Evolutionary conservation across 192 early-diverging fungal species (phyloP), one percentile per base, ranked within the genome.

Genomic region (Coemansia sp.): DNA sequence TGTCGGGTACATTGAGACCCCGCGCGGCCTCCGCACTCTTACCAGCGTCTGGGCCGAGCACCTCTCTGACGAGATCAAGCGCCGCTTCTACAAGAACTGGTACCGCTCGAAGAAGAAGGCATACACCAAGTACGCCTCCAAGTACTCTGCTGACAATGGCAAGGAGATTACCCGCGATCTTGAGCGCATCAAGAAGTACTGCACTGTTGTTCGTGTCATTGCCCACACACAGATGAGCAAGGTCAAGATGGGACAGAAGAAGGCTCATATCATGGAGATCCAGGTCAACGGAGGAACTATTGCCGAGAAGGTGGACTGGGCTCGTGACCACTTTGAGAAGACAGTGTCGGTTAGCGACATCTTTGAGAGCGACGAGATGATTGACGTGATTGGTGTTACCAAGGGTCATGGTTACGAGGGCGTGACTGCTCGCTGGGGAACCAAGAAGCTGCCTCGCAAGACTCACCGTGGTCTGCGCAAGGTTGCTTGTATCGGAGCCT

Each of bases 1-100:
- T 87, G 98, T 99, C 68, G 98, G 98, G 71, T 99, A 99, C 91
- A 92, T 99, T 79, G 90, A 97, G 88, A 98, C 98, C 45, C 98
- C 98, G 65, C 92, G 95, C 66, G 98, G 96, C 85, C 89, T 96
- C 83, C 96, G 98, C 71, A 90, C 95, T 49, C 88, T 99, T 73
- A 96, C 98, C 87, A 98, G 95, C 85, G 95, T 99, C 83, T 99
- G 98, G 98, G 96, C 98, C 57, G 93, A 99, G 87, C 96, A 99
- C 85, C 87, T 99, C 56, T 90, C 88, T 65, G 96, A 99, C 71
- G 98, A 98, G 83, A 83, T 98, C 65, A 95, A 91, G 89, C 94
- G 98, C 78, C 92, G 98, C 84, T 98, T 99, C 93, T 99, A 99
- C 94, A 96, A 98, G 92, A 99, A 97, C 94, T 99, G 95, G 95